Conservation (phyloP, 1,139 yeast genomes). For the Saccharomyces hybrid region DNA sequence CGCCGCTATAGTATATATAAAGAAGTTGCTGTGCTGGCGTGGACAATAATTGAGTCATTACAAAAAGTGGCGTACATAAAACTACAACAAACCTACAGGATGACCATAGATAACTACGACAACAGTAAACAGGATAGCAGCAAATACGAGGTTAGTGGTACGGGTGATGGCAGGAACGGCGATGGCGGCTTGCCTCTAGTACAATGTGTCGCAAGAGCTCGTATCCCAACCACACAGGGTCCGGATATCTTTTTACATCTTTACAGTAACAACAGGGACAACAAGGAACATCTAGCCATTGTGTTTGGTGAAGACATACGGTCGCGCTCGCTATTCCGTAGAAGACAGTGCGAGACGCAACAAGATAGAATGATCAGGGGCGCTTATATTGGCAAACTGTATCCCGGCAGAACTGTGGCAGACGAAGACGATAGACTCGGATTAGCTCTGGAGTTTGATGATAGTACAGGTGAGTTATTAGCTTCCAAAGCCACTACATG, state of each 20-base stretch:
- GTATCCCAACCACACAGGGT: constrained; percentile 32
- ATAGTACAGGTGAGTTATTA: constrained; percentile 43
- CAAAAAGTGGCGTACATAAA: neutral
- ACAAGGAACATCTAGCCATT: constrained; percentile 92
- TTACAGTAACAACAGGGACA: constrained; percentile 77
- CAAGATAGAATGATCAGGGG: constrained; percentile 95
- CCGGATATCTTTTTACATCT: constrained; percentile 89
- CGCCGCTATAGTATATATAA: neutral
- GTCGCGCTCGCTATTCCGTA: constrained; percentile 60
- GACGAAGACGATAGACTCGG: constrained; percentile 48
- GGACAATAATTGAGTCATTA: neutral
- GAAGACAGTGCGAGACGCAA: constrained; percentile 66
- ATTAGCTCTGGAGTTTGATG: constrained; percentile 42
- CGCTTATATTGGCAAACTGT: constrained; percentile 82
- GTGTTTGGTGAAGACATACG: constrained; percentile 92
- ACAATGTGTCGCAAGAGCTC: constrained; percentile 86
- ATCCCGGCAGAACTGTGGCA: constrained; percentile 74
- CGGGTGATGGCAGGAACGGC: neutral
- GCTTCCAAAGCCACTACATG: constrained; percentile 34
- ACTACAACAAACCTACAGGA: neutral
- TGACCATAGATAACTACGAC: neutral
- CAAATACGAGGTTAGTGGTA: constrained; percentile 3
- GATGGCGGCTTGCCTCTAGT: constrained; percentile 51
- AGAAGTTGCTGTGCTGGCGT: neutral
- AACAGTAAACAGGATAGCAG: neutral